These are phyloP conservation scores for Backusella macrospora DNA, from an alignment of 192 early-diverging fungal genomes.

Conservation along the genomic window DNA sequence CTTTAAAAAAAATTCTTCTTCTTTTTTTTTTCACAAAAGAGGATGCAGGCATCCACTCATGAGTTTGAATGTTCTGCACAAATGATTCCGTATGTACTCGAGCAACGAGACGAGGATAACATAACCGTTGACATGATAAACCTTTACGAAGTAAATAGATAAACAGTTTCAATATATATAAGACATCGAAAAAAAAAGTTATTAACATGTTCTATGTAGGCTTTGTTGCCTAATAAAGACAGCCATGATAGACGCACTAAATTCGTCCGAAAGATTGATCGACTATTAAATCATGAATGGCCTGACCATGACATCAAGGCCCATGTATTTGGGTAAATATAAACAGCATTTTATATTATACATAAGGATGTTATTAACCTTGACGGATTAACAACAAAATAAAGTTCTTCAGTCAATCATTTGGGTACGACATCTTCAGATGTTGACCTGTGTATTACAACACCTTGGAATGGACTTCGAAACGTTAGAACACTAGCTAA, in stretches of 20 bases:
- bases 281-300: constrained; percentile 79
- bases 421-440: constrained; percentile 84
- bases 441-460: constrained; percentile 93
- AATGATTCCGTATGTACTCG: constrained; percentile 7
- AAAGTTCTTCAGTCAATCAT: constrained; percentile 84
- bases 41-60: constrained; percentile 21
- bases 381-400: background rate
- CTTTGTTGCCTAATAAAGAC: constrained; percentile 66
- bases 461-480: constrained; percentile 74
- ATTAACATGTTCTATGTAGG: constrained; percentile 29
- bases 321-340: constrained; percentile 84
- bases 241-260: constrained; percentile 63
- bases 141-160: constrained; percentile 19
- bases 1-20: background rate
- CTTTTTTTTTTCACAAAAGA: constrained; percentile 15
- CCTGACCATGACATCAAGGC: constrained; percentile 75
- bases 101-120: constrained; percentile 1
- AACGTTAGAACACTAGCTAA: constrained; percentile 76
- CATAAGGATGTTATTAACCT: background rate
- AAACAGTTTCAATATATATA: background rate
- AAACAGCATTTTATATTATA: background rate
- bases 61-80: background rate
- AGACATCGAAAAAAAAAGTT: background rate
- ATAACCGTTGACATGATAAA: constrained; percentile 17
- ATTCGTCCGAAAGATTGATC: constrained; percentile 82